These are phyloP conservation scores for Protomyces inouyei DNA, from an alignment of 1,139 yeast genomes.

Conservation along the genomic window DNA sequence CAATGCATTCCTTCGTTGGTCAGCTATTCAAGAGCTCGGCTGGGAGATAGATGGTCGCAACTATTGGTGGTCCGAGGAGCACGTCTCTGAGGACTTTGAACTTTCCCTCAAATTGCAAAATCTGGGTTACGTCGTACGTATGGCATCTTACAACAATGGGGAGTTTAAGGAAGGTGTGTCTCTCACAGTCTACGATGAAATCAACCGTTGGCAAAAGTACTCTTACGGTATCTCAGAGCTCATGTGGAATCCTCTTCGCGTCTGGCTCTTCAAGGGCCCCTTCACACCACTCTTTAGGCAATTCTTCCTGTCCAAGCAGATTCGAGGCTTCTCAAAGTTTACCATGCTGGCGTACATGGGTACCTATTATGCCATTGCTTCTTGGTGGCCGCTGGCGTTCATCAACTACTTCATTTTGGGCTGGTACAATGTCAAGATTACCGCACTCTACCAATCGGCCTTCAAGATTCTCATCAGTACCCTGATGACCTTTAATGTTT, in stretches of 20 bases:
- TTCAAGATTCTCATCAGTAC: conserved; percentile 29
- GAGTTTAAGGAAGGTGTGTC: conserved; percentile 32
- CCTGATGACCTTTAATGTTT: conserved; percentile 30
- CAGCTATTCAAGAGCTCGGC: conserved; percentile 31
- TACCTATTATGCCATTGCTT: conserved; percentile 31
- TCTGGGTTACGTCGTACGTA: conserved; percentile 28
- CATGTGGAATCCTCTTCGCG: conserved; percentile 29
- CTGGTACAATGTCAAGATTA: conserved; percentile 30
- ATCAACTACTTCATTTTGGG: conserved; percentile 31
- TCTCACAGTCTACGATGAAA: conserved; percentile 31
- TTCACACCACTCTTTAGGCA: conserved; percentile 31
- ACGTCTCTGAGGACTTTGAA: conserved; percentile 32
- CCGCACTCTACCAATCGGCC: conserved; percentile 29
- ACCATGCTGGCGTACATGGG: conserved; percentile 32
- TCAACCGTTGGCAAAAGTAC: conserved; percentile 32
- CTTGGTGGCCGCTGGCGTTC: conserved; percentile 29
- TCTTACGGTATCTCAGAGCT: conserved; percentile 32
- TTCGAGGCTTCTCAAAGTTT: conserved; percentile 30
- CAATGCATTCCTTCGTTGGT: conserved; percentile 32
- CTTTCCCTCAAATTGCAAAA: conserved; percentile 31
- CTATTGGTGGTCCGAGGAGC: conserved; percentile 31
- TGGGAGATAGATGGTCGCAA: conserved; percentile 29
- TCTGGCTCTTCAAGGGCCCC: conserved; percentile 29
- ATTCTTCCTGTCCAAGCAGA: conserved; percentile 27
- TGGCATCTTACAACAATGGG: conserved; percentile 30